Percentiles rank a stretch among this genome's conserved stretches.
phyloP scores from a whole-genome alignment of 1,284 basidiomycete genomes.

The Leccinum ponderosum region DNA sequence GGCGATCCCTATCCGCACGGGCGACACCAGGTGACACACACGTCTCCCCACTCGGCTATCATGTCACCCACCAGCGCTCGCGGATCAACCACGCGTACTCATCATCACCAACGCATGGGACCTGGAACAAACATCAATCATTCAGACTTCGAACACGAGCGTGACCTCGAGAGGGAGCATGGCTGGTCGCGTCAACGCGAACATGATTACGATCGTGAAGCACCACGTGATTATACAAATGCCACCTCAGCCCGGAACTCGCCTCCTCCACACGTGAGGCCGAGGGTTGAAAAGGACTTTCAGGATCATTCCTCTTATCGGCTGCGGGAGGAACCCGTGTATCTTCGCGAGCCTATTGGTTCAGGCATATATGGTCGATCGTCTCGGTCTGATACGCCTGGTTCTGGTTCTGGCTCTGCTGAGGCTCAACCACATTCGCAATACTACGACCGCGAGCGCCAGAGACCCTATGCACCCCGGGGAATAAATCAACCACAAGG shows the following conservation, averaged over 20 bases:
- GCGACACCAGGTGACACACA: slow-evolving; percentile 38
- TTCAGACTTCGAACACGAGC: slow-evolving; percentile 44
- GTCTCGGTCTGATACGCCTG: slow-evolving; percentile 57
- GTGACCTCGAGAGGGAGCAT: slow-evolving; percentile 42
- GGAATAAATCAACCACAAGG: slow-evolving; percentile 32
- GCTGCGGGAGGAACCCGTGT: slow-evolving; percentile 44
- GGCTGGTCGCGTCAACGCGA: slow-evolving; percentile 51
- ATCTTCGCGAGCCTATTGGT: slow-evolving; percentile 43
- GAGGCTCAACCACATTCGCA: slow-evolving; percentile 47
- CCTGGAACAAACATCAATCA: slow-evolving; percentile 58
- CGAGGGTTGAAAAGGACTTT: slow-evolving; percentile 38
- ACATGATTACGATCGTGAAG: slow-evolving; percentile 44
- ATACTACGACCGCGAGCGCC: slow-evolving; percentile 46
- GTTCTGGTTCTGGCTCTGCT: slow-evolving; percentile 46
- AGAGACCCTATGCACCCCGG: slow-evolving; percentile 49
- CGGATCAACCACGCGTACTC: slow-evolving; percentile 43
- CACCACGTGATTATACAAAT: slow-evolving; percentile 31
- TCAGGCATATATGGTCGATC: slow-evolving; percentile 35
- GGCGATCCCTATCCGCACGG: slow-evolving; percentile 32
- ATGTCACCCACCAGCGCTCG: slow-evolving; percentile 32
- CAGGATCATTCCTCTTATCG: slow-evolving; percentile 40
- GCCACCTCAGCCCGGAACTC: slow-evolving; percentile 34
- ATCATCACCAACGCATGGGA: slow-evolving; percentile 67
- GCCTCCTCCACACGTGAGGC: slow-evolving; percentile 42
- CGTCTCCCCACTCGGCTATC: slow-evolving; percentile 38